Base-by-base conservation (phyloP, 495 filamentous ascomycete genomes). In the Talaromyces adpressus region DNA sequence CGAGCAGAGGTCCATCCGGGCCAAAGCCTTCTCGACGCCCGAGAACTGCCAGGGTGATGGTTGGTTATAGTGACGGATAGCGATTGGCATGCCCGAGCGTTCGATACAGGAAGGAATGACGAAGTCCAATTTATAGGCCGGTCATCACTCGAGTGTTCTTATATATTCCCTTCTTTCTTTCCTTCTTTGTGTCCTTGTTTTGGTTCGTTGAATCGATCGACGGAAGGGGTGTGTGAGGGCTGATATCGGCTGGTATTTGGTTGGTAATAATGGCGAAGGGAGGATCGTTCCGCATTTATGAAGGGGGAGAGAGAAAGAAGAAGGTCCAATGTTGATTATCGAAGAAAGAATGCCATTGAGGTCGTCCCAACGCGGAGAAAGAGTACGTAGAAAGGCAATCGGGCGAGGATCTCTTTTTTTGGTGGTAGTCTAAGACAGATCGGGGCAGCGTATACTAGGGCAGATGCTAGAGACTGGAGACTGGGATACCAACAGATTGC, bases 1-100 rank as follows among this genome's bases (percentile, higher is more conserved):
- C 56, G 14, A 58, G 56, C 56, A 58, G 27, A 58, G 56, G 56
- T 58, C 56, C 56, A 58, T 58, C 23, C 56, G 29, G 56, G 56
- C 56, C 56, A n/a, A 58, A 11, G 56, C 52, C 27, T 56, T 56
- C 52, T 56, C 52, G 52, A 56, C n/a, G 27, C 22, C 52, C 52
- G 52, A 56, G 52, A 56, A 56, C 52, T 56, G 52, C 52, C 52
- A 56, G 23, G 52, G 27, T 56, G 52, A 11, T 29, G 51, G 23
- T 56, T n/a, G 22, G 20, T 6, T 27, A 27, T 14, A 29, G n/a
- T 56, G 52, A 51, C 47, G 47, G 47, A 51, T 29, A 16, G 23
- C 22, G n/a, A 22, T 22, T 29, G 27, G 52, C 52, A 56, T 22
- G 52, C 52, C 52, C 52, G 20, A 29, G 52, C 11, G 52, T 23